These are phyloP conservation scores for Boletus reticulatus DNA, from an alignment of 768 basidiomycete species.

Conservation along the genomic window DNA sequence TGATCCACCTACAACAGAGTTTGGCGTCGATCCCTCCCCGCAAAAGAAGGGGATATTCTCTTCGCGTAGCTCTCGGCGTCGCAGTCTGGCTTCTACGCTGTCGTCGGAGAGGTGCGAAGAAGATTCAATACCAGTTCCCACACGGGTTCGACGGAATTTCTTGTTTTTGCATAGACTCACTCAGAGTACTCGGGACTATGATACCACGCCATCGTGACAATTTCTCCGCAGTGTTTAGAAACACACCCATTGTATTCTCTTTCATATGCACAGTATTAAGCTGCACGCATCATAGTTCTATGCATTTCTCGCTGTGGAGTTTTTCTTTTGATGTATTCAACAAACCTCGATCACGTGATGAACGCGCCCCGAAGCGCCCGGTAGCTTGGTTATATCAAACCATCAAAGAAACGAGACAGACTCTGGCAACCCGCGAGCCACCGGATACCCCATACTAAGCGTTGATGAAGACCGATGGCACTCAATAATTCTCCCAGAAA, in stretches of 20 bases:
- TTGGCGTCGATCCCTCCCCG: conserved; percentile 18
- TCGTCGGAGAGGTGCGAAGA: conserved; percentile 14
- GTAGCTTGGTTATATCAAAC: conserved; percentile 3
- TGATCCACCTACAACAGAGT: conserved; percentile 17
- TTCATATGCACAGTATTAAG: conserved; percentile 4
- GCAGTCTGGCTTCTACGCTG: conserved; percentile 16
- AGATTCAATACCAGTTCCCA: conserved; percentile 13
- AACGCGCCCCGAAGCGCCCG: conserved; percentile 9
- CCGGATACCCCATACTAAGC: neutral
- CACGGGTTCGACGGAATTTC: conserved; percentile 31
- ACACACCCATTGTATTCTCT: conserved; percentile 6
- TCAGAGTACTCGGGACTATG: conserved; percentile 8
- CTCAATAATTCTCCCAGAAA: conserved; percentile 71
- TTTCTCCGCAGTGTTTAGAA: conserved; percentile 3
- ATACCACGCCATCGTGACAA: conserved; percentile 9
- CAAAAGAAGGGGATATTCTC: conserved; percentile 13
- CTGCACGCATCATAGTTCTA: conserved; percentile 3
- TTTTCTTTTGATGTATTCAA: conserved; percentile 5
- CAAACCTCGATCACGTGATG: conserved; percentile 27
- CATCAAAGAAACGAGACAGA: neutral
- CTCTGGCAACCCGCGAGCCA: neutral
- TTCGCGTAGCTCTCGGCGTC: conserved; percentile 21
- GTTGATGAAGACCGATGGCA: conserved; percentile 47
- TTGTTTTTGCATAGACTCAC: conserved; percentile 38
- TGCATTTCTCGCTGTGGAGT: conserved; percentile 7